phyloP scores from a whole-genome alignment of 345 rosid species.

The Ceriops zippeliana region DNA sequence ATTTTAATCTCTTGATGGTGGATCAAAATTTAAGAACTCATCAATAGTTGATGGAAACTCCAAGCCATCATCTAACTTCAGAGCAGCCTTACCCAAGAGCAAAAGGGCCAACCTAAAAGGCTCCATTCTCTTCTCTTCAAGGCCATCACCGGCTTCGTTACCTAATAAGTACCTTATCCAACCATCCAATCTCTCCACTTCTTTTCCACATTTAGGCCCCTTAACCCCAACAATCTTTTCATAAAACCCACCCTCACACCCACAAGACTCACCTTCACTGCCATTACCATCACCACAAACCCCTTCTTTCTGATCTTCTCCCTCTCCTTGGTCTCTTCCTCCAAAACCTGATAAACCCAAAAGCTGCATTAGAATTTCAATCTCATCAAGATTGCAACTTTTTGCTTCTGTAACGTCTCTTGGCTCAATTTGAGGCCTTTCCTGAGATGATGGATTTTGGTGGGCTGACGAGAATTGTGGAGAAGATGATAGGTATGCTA shows the following conservation, averaged over 20 bases:
- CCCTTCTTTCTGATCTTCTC: constrained; percentile 17
- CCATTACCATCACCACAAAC: constrained; percentile 6
- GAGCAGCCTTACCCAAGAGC: constrained; percentile 48
- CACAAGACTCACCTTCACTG: constrained; percentile 15
- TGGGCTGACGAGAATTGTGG: constrained; percentile 19
- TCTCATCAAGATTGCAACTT: constrained; percentile 22
- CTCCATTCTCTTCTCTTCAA: constrained; percentile 26
- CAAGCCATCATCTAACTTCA: constrained; percentile 17
- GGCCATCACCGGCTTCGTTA: background rate
- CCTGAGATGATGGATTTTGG: constrained; percentile 18
- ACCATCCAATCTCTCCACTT: constrained; percentile 40
- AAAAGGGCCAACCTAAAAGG: constrained; percentile 46
- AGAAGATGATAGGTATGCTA: constrained; percentile 39
- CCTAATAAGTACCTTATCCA: constrained; percentile 38
- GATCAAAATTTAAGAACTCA: constrained; percentile 39
- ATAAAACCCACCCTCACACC: constrained; percentile 41
- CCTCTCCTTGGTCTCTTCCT: constrained; percentile 3
- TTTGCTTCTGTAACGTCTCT: background rate
- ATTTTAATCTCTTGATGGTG: constrained; percentile 29
- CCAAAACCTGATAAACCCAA: constrained; percentile 31
- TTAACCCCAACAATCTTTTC: constrained; percentile 46
- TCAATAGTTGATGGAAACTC: constrained; percentile 47
- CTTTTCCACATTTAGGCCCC: constrained; percentile 43
- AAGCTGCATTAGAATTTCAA: constrained; percentile 30
- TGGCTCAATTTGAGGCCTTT: background rate